A percentile compares a stretch with the other conserved stretches of the same genome.
Conservation (phyloP, 805 yeast species). For the Teunomyces pallodes region DNA sequence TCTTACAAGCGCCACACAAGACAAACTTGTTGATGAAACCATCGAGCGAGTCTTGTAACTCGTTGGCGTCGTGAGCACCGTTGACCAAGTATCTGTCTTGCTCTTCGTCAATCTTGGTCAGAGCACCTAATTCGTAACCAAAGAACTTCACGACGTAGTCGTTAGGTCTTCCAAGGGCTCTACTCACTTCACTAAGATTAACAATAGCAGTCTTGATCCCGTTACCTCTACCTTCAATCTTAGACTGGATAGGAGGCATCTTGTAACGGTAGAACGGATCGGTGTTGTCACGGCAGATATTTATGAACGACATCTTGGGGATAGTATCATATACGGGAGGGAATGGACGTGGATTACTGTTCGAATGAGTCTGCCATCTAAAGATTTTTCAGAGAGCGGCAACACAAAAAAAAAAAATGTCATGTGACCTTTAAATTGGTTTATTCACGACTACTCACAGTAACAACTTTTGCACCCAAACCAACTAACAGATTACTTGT, state of each 20-base stretch:
- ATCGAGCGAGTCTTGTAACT: constrained; percentile 90
- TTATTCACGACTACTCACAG: too few species aligned
- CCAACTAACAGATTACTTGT: not conserved
- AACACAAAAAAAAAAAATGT: not conserved
- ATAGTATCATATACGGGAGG: not conserved
- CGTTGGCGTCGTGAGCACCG: constrained; percentile 88
- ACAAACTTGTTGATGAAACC: constrained; percentile 93
- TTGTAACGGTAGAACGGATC: constrained; percentile 99
- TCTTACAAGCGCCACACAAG: constrained; percentile 90
- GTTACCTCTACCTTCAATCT: constrained; percentile 98
- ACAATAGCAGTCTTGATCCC: constrained; percentile 96
- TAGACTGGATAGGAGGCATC: constrained; percentile 97
- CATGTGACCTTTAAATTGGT: not conserved
- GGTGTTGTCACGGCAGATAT: constrained; percentile 93
- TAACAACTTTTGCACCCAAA: not conserved
- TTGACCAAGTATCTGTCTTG: constrained; percentile 88
- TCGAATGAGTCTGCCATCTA: not conserved
- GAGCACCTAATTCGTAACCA: constrained; percentile 97
- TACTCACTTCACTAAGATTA: constrained; percentile 88
- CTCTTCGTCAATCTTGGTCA: constrained; percentile 75
- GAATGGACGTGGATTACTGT: not conserved
- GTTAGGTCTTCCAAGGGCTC: constrained; percentile 92
- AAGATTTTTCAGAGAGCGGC: constrained; percentile 1
- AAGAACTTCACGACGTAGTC: constrained; percentile 89
- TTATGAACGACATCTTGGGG: constrained; percentile 72